phyloP scores from a whole-genome alignment of 139 green algal genomes.

The Micromonas pusilla region DNA sequence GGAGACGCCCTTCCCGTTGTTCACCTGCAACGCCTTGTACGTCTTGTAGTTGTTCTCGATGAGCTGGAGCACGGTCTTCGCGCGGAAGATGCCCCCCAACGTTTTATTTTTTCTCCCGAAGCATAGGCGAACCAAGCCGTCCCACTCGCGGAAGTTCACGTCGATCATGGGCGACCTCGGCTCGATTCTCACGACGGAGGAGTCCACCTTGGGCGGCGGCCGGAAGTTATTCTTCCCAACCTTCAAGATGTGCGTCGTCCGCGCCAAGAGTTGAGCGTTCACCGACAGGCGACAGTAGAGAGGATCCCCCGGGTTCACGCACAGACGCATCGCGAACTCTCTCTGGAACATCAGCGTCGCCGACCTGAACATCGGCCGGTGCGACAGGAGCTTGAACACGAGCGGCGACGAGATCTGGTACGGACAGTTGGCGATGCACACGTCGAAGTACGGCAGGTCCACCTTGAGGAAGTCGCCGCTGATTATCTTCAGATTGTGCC shows the following conservation, averaged over 20 bases:
- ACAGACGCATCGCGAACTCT: slow-evolving; percentile 98
- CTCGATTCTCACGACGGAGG: slow-evolving; percentile 93
- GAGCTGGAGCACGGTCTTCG: slow-evolving; percentile 48
- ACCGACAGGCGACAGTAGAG: slow-evolving; percentile 78
- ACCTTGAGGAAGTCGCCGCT: slow-evolving; percentile 77
- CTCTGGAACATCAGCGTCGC: slow-evolving; percentile 99
- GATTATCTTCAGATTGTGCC: slow-evolving; percentile 67
- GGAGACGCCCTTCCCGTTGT: neutral
- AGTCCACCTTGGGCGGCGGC: slow-evolving; percentile 96
- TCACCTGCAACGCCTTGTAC: slow-evolving; percentile 26
- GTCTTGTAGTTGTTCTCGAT: slow-evolving; percentile 48
- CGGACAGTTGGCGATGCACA: slow-evolving; percentile 98
- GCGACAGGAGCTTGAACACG: slow-evolving; percentile 95
- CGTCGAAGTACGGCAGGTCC: slow-evolving; percentile 97
- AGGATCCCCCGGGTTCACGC: slow-evolving; percentile 74
- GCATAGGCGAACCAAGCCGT: slow-evolving; percentile 84
- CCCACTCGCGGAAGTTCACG: slow-evolving; percentile 96
- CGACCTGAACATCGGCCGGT: slow-evolving; percentile 72
- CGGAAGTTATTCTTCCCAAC: slow-evolving; percentile 86
- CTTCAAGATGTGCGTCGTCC: slow-evolving; percentile 68
- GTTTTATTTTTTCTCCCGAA: slow-evolving; percentile 98
- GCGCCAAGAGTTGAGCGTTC: slow-evolving; percentile 94
- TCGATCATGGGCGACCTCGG: slow-evolving; percentile 67
- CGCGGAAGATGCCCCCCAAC: slow-evolving; percentile 80
- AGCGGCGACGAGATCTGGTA: slow-evolving; percentile 99